Evolutionary conservation across 345 rosid species (phyloP).

Genomic region (Geranium rotundifolium): DNA sequence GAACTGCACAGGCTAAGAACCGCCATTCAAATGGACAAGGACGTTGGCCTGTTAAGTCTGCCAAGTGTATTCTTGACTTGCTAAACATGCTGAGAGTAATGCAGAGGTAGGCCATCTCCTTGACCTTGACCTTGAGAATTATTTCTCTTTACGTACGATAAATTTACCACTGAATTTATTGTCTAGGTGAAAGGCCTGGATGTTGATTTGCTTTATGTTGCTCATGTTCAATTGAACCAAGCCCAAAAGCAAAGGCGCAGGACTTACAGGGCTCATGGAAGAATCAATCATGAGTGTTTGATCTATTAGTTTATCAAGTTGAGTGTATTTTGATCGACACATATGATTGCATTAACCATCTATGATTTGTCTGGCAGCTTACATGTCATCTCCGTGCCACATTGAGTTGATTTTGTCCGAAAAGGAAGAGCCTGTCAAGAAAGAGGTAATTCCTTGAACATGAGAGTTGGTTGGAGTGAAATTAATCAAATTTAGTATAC

Average conservation of each 20-base stretch:
- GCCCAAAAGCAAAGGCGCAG: conserved; percentile 65
- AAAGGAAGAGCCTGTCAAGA: conserved; percentile 57
- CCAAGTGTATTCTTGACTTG: conserved; percentile 36
- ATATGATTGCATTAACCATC: not conserved
- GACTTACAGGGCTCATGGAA: conserved; percentile 69
- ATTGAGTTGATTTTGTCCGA: conserved; percentile 56
- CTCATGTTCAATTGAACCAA: conserved; percentile 74
- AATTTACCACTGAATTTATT: too few species aligned
- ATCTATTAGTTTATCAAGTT: too few species aligned
- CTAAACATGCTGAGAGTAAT: conserved; percentile 68
- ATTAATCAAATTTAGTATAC: not conserved
- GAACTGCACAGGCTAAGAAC: conserved; percentile 74
- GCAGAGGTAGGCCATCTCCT: conserved; percentile 43
- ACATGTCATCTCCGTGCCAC: conserved; percentile 73
- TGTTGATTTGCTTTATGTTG: conserved; percentile 47
- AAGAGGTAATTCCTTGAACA: conserved; percentile 31
- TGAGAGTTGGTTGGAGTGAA: not conserved
- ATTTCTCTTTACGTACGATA: not conserved
- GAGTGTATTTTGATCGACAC: not conserved
- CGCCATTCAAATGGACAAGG: conserved; percentile 80
- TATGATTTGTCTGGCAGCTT: conserved; percentile 27
- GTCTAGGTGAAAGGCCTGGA: conserved; percentile 66
- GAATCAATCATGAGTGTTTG: conserved; percentile 52
- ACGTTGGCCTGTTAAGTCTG: conserved; percentile 56
- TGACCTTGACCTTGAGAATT: not conserved